Base-by-base conservation (phyloP, 2,329 filamentous ascomycete species). In the Sporothrix inflata region DNA sequence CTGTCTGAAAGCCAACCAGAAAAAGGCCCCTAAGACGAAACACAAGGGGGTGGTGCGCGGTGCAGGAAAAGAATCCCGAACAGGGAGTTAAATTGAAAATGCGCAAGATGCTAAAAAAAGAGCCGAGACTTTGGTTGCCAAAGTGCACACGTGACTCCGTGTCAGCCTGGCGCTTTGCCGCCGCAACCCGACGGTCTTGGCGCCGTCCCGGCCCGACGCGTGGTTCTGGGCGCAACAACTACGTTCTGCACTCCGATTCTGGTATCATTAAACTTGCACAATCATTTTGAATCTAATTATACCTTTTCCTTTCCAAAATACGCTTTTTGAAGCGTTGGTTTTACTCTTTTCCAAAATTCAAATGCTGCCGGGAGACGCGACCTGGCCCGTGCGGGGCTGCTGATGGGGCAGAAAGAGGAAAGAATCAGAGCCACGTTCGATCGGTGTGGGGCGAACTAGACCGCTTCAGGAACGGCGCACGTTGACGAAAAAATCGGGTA, bases 81-180 rank as follows among this genome's bases (percentile, higher is more conserved):
- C n/a, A 68, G 65, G 66, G 66, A 57, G 24, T 55, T 55, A 30
- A 42, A 55, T 57, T 55, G 66, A 42, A 57, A 30, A 40, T 53
- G 38, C 45, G 42, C 47, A 42, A 34, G 69, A 51, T 24, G 24
- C 27, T n/a, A 60, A 61, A 68, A 61, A 66, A 60, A 57, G 38
- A 57, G 61, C 61, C 61, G 51, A 60, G 47, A 60, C 49, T 57
- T 60, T 60, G 47, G 30, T n/a, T 45, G 49, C 45, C 30, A 73
- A 67, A 73, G 66, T 61, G 1, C 4, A 5, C 75, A 76, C 75
- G 75, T 76, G 75, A 76, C 24, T 30, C 0, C 75, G 75, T 73
- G 75, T 72, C 27, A 65, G 27, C 40, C 45, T 74, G 73, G 75
- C 71, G 73, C 24, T 27, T 51, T 40, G 57, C 63, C 66, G 69